Evolutionary conservation across 106 monocot species (phyloP).

Genomic region (Dendrobium huoshanense): DNA sequence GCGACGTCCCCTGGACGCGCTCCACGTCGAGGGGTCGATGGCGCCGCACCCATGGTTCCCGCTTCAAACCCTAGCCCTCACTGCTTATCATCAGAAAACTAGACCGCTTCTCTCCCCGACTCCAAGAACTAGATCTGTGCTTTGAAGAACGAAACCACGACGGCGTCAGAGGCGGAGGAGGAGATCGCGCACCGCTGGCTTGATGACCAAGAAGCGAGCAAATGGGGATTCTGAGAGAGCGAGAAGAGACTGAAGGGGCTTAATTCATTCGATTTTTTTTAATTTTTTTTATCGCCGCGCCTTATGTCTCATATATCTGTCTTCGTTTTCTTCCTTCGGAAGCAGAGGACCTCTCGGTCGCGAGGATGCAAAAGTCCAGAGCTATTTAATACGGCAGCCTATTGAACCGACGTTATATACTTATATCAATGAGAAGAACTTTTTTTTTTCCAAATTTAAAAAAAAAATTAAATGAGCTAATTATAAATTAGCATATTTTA

Average conservation of each 20-base stretch:
- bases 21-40: conserved; percentile 64
- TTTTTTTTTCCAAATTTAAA: no score
- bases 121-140: not conserved
- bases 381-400: not conserved
- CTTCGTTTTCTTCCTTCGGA: not conserved
- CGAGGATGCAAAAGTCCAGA: not conserved
- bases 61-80: conserved; percentile 4
- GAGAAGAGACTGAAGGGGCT: not conserved
- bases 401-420: not conserved
- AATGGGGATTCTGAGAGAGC: not conserved
- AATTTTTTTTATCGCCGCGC: not conserved
- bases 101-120: not conserved
- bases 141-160: not conserved
- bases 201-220: not conserved
- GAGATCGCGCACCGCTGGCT: not conserved
- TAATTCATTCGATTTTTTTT: not conserved
- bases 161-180: not conserved
- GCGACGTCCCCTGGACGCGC: conserved; percentile 32
- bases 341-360: not conserved
- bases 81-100: not conserved
- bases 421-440: no score
- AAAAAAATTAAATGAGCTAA: no score
- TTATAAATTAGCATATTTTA: no score
- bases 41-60: conserved; percentile 61
- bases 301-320: not conserved